A percentile compares a stretch with the other conserved stretches of the same genome.
Conservation (phyloP, 2,329 filamentous ascomycete genomes). For the Talaromyces sp. region DNA sequence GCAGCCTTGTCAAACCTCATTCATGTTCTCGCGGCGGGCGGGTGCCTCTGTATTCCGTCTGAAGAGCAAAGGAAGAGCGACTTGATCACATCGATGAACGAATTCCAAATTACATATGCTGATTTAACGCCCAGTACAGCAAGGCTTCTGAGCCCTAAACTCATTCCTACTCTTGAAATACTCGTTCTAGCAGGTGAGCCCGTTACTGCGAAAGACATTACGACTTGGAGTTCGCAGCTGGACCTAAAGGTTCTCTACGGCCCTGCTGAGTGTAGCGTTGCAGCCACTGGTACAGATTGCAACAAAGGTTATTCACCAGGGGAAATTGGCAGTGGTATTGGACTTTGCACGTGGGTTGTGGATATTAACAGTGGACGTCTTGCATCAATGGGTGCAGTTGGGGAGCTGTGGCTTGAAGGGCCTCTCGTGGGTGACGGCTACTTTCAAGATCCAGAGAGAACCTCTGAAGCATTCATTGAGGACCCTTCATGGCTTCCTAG, state of each 20-base stretch:
- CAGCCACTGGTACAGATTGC: neutral
- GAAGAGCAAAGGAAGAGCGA: slow-evolving; percentile 36
- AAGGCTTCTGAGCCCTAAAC: slow-evolving; percentile 13
- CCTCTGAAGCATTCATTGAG: slow-evolving; percentile 20
- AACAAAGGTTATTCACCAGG: neutral
- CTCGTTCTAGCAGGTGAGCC: neutral
- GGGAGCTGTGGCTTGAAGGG: slow-evolving; percentile 39
- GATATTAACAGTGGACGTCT: slow-evolving; percentile 11
- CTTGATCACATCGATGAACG: slow-evolving; percentile 38
- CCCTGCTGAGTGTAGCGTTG: neutral
- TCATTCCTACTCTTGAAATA: neutral
- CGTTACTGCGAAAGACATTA: neutral
- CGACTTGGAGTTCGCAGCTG: neutral
- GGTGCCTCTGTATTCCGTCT: slow-evolving; percentile 56
- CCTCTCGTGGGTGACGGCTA: slow-evolving; percentile 25
- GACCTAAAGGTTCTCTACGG: neutral
- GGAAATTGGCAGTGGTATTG: slow-evolving; percentile 3
- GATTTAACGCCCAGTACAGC: slow-evolving; percentile 59
- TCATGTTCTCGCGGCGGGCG: slow-evolving; percentile 51
- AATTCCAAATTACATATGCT: slow-evolving; percentile 50
- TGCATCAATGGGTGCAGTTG: slow-evolving; percentile 35
- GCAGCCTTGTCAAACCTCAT: slow-evolving; percentile 52
- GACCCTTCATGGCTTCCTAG: slow-evolving; percentile 3
- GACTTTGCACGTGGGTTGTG: slow-evolving; percentile 2
- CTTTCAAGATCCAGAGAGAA: slow-evolving; percentile 21